Percentiles rank a stretch among this genome's conserved stretches.
These are phyloP conservation scores for Fusarium annulatum DNA, from an alignment of 2,329 filamentous ascomycete genomes.

Conservation along the genomic window DNA sequence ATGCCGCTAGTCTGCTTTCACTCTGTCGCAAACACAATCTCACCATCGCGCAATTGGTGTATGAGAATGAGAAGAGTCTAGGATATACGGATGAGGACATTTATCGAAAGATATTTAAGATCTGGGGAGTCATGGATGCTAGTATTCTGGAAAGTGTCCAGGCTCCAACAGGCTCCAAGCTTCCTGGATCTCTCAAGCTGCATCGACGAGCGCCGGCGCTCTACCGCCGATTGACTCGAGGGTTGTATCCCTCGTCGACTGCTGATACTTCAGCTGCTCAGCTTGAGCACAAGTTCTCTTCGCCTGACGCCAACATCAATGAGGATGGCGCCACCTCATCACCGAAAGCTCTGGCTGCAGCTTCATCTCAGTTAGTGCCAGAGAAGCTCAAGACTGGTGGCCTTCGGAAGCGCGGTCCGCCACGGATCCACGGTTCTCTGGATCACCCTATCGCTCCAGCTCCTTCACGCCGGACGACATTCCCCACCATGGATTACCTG, in stretches of 20 bases:
- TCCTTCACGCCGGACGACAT: constrained; percentile 58
- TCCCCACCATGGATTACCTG: constrained; percentile 63
- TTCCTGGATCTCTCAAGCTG: constrained; percentile 61
- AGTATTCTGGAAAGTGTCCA: constrained; percentile 63
- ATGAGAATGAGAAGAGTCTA: constrained; percentile 63
- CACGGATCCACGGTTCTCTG: constrained; percentile 57
- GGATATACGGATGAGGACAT: constrained; percentile 63
- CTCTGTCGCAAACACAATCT: constrained; percentile 62
- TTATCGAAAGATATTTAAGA: constrained; percentile 58
- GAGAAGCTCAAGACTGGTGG: constrained; percentile 5
- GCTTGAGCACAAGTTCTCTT: constrained; percentile 21
- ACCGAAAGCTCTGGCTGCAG: constrained; percentile 4
- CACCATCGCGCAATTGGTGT: constrained; percentile 63
- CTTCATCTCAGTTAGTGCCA: not conserved
- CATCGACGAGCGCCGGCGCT: constrained; percentile 59
- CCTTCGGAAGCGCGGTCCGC: constrained; percentile 47
- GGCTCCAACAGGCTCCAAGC: constrained; percentile 53
- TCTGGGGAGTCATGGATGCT: constrained; percentile 64
- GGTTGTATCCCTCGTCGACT: constrained; percentile 54
- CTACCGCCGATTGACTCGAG: constrained; percentile 58
- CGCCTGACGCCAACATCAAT: constrained; percentile 3
- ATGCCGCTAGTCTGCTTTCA: constrained; percentile 58
- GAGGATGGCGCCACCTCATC: constrained; percentile 9
- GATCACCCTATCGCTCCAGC: constrained; percentile 59
- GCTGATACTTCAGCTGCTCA: constrained; percentile 18